Base-by-base conservation (phyloP, 2,329 filamentous ascomycete species). In the Scleromitrula shiraiana region DNA sequence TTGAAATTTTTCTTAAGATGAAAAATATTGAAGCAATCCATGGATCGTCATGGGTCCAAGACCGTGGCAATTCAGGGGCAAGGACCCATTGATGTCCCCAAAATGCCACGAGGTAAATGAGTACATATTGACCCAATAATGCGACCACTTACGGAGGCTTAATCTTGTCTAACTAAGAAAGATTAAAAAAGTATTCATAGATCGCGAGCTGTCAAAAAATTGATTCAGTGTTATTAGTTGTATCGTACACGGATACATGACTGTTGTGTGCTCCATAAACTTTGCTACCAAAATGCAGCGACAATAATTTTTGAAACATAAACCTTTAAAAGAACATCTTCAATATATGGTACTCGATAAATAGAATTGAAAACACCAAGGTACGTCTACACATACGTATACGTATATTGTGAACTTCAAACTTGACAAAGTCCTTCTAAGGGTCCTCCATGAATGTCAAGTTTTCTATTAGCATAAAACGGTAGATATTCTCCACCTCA, bases 41-140 rank as follows among this genome's bases (percentile, higher is more conserved):
- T 39, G 33, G 24, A 19, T 15, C 15, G 23, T 10, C 36, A 38
- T 38, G 20, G 17, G n/a, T 19, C 17, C 7, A 17, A 38, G 15
- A 27, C 24, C n/a, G n/a, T n/a, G n/a, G n/a, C n/a, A n/a, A n/a
- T 36, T 44, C 41, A 44, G 38, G 37, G 45, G 45, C 45, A 36
- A 47, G 30, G 45, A 42, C 37, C 45, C 45, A 29, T 47, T 29
- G 45, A 41, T 47, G 38, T 42, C 45, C 45, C 45, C 20, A 38
- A 29, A n/a, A 35, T n/a, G 35, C 38, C 45, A 47, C 24, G 45
- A 47, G 43, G 15, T 17, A 22, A 41, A 22, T 1, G 7, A 40
- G 37, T 40, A 27, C 26, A 7, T 17, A 22, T 41, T 41, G 44
- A 20, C 36, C 44, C 35, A 41, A 33, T n/a, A 27, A 35, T 30